Conservation (phyloP, 257 asterid genomes). For the Gynochthodes officinalis region DNA sequence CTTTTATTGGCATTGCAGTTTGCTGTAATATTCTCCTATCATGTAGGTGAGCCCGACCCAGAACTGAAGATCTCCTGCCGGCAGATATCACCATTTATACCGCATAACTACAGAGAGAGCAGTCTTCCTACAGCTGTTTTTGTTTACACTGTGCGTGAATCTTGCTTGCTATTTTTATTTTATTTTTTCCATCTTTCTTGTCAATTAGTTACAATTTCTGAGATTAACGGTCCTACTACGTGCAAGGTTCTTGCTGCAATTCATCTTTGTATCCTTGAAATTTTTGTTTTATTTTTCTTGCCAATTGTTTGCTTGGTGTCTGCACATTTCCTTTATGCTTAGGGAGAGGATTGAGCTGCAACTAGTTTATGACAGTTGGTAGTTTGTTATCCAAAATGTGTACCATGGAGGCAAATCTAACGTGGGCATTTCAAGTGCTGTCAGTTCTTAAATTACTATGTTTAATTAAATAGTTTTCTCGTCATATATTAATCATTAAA, state of each 20-base stretch:
- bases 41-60: conserved; percentile 97
- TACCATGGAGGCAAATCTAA: not conserved
- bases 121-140: conserved; percentile 96
- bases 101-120: conserved; percentile 95
- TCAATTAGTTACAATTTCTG: not conserved
- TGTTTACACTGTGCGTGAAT: conserved; percentile 81
- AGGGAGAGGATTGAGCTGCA: too few species aligned
- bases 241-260: not conserved
- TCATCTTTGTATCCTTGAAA: not conserved
- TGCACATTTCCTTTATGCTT: not conserved
- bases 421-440: not conserved
- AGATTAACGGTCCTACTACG: not conserved
- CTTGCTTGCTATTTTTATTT: conserved; percentile 3
- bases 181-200: conserved; percentile 4
- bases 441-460: not conserved
- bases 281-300: not conserved
- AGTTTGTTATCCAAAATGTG: too few species aligned
- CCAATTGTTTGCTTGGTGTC: not conserved
- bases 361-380: too few species aligned
- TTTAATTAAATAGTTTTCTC: not conserved
- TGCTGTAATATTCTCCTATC: conserved; percentile 14
- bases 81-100: conserved; percentile 97
- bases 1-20: conserved; percentile 15
- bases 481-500: too few species aligned
- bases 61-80: conserved; percentile 93